Evolutionary conservation across 2,329 filamentous ascomycete genomes (phyloP).

Genomic region (Emergomyces pasteurianus): DNA sequence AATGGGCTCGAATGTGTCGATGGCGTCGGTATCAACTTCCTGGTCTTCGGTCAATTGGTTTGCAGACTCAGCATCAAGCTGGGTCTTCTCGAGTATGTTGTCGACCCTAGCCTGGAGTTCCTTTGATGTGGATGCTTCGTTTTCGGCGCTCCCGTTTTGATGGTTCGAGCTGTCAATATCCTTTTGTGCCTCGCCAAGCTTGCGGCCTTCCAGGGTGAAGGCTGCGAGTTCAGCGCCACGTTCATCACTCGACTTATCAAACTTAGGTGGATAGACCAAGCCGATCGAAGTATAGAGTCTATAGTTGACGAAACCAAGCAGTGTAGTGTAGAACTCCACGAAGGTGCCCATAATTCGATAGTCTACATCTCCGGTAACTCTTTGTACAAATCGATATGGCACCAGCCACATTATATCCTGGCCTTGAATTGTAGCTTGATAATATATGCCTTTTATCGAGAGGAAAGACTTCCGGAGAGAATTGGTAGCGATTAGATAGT

Average conservation of each 20-base stretch:
- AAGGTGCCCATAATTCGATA: conserved; percentile 99
- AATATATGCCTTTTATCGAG: conserved; percentile 98
- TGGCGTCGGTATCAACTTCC: conserved; percentile 45
- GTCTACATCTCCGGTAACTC: conserved; percentile 85
- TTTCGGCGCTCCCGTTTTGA: conserved; percentile 35
- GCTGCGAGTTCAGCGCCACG: conserved; percentile 80
- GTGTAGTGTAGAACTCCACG: conserved; percentile 95
- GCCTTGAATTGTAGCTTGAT: conserved; percentile 92
- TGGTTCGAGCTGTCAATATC: conserved; percentile 43
- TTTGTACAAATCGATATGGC: conserved; percentile 95
- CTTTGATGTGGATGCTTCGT: conserved; percentile 54
- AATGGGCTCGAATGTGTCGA: conserved; percentile 84
- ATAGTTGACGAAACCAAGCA: conserved; percentile 94
- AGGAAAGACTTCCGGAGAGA: conserved; percentile 91
- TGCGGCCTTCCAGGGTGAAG: conserved; percentile 75
- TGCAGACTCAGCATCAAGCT: conserved; percentile 32
- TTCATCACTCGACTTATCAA: conserved; percentile 77
- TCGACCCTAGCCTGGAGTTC: conserved; percentile 59
- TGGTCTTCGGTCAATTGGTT: conserved; percentile 30
- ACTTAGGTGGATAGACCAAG: conserved; percentile 90
- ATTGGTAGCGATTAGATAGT: conserved; percentile 88
- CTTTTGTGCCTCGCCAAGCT: conserved; percentile 38
- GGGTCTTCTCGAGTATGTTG: conserved; percentile 33
- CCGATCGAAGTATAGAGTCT: conserved; percentile 83
- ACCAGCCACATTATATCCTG: conserved; percentile 96